Conservation (phyloP, 805 yeast species). For the Pichia nanzhaoensis region DNA sequence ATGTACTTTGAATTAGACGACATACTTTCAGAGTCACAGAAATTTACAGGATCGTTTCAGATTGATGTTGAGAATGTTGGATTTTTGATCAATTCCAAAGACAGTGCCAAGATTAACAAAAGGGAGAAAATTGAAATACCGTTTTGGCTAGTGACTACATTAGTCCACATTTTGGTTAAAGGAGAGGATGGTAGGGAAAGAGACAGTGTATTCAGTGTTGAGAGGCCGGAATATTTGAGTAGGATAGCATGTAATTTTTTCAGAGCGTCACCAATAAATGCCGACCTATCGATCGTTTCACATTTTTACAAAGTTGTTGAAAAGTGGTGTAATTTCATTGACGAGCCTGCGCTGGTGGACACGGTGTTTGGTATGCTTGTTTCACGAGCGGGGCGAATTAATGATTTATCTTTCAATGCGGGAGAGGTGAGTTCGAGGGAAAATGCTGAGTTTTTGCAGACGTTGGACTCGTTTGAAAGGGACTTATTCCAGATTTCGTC, state of each 20-base stretch:
- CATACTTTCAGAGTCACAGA: slow-evolving; percentile 57
- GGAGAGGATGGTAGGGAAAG: slow-evolving; percentile 2
- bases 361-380: slow-evolving; percentile 44
- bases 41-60: slow-evolving; percentile 7
- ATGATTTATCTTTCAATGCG: slow-evolving; percentile 52
- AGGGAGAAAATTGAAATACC: slow-evolving; percentile 74
- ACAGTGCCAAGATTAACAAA: slow-evolving; percentile 43
- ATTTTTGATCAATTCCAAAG: slow-evolving; percentile 73
- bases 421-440: slow-evolving; percentile 26
- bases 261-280: slow-evolving; percentile 45
- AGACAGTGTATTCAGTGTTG: slow-evolving; percentile 48
- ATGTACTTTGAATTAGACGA: slow-evolving; percentile 71
- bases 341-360: slow-evolving; percentile 54
- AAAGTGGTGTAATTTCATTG: slow-evolving; percentile 71
- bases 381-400: slow-evolving; percentile 62
- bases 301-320: slow-evolving; percentile 60
- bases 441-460: slow-evolving; percentile 44
- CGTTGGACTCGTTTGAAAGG: slow-evolving; percentile 75
- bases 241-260: slow-evolving; percentile 71
- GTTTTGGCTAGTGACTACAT: slow-evolving; percentile 63
- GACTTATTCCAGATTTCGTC: slow-evolving; percentile 47
- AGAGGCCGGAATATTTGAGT: slow-evolving; percentile 64
- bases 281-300: slow-evolving; percentile 13
- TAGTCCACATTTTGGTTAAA: slow-evolving; percentile 1
- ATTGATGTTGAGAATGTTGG: slow-evolving; percentile 54